These are phyloP conservation scores for Gossypium ekmanianum DNA, from an alignment of 345 rosid species.

Conservation along the genomic window DNA sequence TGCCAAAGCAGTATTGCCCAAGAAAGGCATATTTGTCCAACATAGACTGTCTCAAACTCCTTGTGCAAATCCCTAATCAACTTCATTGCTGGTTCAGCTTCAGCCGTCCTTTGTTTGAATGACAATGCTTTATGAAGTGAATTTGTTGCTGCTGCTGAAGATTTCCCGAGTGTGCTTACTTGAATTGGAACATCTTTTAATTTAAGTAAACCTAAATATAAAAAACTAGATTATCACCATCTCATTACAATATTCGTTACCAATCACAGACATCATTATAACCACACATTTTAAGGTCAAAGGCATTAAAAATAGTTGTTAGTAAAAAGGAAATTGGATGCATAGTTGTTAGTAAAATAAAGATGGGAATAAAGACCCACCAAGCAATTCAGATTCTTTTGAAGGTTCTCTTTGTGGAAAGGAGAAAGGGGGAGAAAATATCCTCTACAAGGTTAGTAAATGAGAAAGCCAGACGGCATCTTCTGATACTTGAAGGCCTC, in stretches of 20 bases:
- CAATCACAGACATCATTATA: too few species aligned
- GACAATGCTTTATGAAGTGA: slow-evolving; percentile 35
- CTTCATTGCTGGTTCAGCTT: slow-evolving; percentile 33
- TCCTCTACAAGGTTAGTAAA: slow-evolving; percentile 4
- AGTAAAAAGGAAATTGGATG: slow-evolving; percentile 12
- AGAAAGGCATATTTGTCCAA: slow-evolving; percentile 76
- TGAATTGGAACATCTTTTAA: slow-evolving; percentile 36
- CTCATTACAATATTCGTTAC: too few species aligned
- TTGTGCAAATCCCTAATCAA: slow-evolving; percentile 38
- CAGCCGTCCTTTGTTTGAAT: slow-evolving; percentile 36
- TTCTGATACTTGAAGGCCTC: neutral
- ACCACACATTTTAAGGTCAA: neutral
- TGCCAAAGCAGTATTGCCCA: slow-evolving; percentile 95
- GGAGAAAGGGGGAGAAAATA: neutral
- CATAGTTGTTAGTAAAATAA: slow-evolving; percentile 5
- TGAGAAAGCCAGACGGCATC: slow-evolving; percentile 10
- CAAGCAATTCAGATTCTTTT: slow-evolving; percentile 13
- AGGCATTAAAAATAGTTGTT: neutral
- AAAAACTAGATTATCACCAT: too few species aligned
- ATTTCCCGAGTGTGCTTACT: slow-evolving; percentile 18
- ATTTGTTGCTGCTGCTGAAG: slow-evolving; percentile 22
- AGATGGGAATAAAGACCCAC: slow-evolving; percentile 20
- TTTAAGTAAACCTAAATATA: slow-evolving; percentile 48
- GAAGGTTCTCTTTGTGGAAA: neutral
- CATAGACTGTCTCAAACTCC: slow-evolving; percentile 74